Evolutionary conservation across 2,329 filamentous ascomycete genomes (phyloP).

Genomic region (Dactylellina leptospora): DNA sequence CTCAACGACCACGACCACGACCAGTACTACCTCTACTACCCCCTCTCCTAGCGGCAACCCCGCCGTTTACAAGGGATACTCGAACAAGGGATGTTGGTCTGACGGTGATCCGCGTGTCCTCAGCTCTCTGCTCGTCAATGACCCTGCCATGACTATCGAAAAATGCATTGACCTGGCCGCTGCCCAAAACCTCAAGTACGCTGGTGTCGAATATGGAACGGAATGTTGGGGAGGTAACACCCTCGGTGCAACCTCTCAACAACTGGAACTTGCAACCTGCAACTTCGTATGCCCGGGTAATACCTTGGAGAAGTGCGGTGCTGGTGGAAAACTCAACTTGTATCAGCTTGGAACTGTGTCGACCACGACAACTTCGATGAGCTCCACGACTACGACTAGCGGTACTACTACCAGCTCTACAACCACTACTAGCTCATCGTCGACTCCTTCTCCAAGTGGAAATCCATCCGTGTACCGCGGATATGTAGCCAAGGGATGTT

Average conservation of each 20-base stretch:
- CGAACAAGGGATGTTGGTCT: conserved; percentile 33
- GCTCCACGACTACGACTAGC: conserved; percentile 42
- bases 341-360: conserved; percentile 53
- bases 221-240: conserved; percentile 52
- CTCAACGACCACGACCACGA: conserved; percentile 52
- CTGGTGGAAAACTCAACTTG: conserved; percentile 60
- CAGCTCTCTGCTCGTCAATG: not conserved
- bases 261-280: conserved; percentile 13
- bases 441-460: not conserved
- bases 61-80: conserved; percentile 33
- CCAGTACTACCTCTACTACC: conserved; percentile 6
- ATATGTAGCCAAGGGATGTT: conserved; percentile 40
- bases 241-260: conserved; percentile 46
- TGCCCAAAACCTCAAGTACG: conserved; percentile 55
- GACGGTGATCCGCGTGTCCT: conserved; percentile 21
- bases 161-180: conserved; percentile 43
- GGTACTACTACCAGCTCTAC: conserved; percentile 25
- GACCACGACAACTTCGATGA: conserved; percentile 53
- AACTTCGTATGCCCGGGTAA: conserved; percentile 60
- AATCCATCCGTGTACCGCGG: conserved; percentile 31
- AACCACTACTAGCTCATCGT: conserved; percentile 11
- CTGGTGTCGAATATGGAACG: conserved; percentile 58
- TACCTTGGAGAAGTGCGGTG: conserved; percentile 61
- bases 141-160: conserved; percentile 44
- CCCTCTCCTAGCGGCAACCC: conserved; percentile 18